Percentiles rank a stretch among this genome's conserved stretches.
Conservation (phyloP, 352 stramenopile species). For the Pythium scleroteichum region DNA sequence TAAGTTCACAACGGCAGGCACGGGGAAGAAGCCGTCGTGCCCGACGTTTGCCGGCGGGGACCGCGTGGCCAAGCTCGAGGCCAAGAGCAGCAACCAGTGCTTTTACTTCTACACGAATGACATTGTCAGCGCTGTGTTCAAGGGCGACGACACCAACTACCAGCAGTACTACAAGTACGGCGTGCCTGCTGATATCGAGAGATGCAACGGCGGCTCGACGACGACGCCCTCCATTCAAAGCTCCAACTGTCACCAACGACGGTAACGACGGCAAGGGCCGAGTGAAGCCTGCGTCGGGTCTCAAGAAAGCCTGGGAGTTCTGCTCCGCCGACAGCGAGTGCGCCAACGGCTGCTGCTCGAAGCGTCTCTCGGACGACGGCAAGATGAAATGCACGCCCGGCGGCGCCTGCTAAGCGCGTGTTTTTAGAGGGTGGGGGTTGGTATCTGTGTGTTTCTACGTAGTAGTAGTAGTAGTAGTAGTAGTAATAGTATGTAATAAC, state of each 20-base stretch:
- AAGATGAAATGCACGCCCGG: constrained; percentile 24
- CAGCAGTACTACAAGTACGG: constrained; percentile 27
- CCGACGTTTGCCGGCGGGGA: constrained; percentile 21
- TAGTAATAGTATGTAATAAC: no score
- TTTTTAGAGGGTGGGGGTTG: no score
- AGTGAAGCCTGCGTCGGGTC: no score
- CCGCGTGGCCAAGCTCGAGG: constrained; percentile 20
- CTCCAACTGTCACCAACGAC: background rate
- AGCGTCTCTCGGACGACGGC: constrained; percentile 13
- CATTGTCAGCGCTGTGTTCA: constrained; percentile 18
- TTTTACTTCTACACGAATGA: constrained; percentile 25
- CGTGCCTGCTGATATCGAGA: constrained; percentile 9
- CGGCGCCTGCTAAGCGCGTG: constrained; percentile 3
- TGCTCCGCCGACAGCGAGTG: constrained; percentile 10
- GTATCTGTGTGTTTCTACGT: no score
- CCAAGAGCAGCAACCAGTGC: constrained; percentile 19
- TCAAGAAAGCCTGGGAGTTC: constrained; percentile 15
- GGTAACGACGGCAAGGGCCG: no score
- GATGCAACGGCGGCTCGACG: background rate
- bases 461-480: no score
- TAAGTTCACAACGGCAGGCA: constrained; percentile 17
- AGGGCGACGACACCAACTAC: constrained; percentile 13
- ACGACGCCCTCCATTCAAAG: no score
- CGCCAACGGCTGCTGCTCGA: constrained; percentile 23
- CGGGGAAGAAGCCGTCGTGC: constrained; percentile 16